Base-by-base conservation (phyloP, 164 flowering plant genomes). In the Macadamia tetraphylla region DNA sequence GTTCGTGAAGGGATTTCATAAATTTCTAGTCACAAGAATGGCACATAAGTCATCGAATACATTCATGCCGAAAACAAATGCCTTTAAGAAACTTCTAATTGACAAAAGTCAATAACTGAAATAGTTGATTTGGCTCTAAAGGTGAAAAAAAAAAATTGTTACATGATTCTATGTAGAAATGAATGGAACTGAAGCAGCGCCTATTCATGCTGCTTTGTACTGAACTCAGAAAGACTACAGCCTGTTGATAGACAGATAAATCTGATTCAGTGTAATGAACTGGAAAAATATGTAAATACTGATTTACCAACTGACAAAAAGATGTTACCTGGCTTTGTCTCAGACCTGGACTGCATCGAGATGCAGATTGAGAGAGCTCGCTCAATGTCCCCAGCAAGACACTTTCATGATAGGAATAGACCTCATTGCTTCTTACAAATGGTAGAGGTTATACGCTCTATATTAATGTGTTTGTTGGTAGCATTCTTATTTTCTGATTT, bases 361-460 rank as follows among this genome's bases (percentile, higher is more conserved):
- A 72, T 74, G 76, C 81, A 81, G 75, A 84, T 86, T 75, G 86
- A 75, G 72, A 81, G 76, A 57, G 86, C 89, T 72, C 91, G 86
- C 48, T 77, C 74, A 9, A 87, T 89, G 91, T 77, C 79, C 44
- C 85, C 85, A 65, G 86, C 78, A 71, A 88, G 80, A 65, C 66
- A 78, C 60, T 72, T 77, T 44, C 80, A 49, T 63, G 79, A 78
- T 59, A 83, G 80, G 76, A 76, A 42, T 68, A 81, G 76, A 75
- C 97, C 94, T 62, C 85, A 76, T 49, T 86, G 92, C 81, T 82
- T 88, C 76, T 76, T 93, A 59, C 85, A 81, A 79, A 82, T 93
- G 98, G 97, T 91, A 86, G 65, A 60, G 73, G 73, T 73, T 40
- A 73, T 71, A 18, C 30, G 35, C 67, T 40, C 65, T n/a, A 29